Evolutionary conservation across 202 grass and related monocot species (phyloP).

Genomic region (Brachypodium distachyon): DNA sequence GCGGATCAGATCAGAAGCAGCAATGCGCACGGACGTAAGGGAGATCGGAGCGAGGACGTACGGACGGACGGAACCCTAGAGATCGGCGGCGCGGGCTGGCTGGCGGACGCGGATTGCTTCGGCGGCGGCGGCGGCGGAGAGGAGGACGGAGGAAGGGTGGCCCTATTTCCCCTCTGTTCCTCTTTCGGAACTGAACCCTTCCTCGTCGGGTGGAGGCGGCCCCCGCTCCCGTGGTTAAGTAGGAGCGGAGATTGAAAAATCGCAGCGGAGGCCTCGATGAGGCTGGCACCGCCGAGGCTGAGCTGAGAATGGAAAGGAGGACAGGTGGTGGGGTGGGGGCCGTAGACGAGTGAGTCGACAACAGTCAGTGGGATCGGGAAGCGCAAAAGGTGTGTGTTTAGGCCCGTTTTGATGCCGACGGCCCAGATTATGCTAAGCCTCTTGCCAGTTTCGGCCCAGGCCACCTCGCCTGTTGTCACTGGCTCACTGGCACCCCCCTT

Average conservation of each 20-base stretch:
- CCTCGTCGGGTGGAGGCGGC: neutral
- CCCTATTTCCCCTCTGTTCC: neutral
- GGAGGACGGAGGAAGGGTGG: neutral
- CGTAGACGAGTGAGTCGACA: neutral
- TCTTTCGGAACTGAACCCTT: slow-evolving; percentile 12
- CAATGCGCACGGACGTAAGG: neutral
- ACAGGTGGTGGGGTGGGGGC: neutral
- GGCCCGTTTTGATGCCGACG: neutral
- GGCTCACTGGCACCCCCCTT: too few species aligned
- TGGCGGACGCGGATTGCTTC: slow-evolving; percentile 3
- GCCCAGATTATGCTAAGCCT: neutral
- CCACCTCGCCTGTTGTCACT: too few species aligned
- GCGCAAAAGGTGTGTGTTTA: neutral
- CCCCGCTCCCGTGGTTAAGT: slow-evolving; percentile 3
- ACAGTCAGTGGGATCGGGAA: slow-evolving; percentile 16
- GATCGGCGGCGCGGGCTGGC: neutral
- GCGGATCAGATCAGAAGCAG: neutral
- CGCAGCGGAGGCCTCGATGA: slow-evolving; percentile 24
- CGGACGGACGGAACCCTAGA: neutral
- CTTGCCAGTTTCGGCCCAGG: neutral
- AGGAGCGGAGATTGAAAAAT: neutral
- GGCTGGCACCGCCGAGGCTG: neutral
- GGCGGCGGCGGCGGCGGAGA: neutral
- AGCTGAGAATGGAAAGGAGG: neutral
- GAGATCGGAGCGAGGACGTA: neutral